Evolutionary conservation across 148 eudicot genomes (phyloP).

Genomic region (Bassia scoparia): DNA sequence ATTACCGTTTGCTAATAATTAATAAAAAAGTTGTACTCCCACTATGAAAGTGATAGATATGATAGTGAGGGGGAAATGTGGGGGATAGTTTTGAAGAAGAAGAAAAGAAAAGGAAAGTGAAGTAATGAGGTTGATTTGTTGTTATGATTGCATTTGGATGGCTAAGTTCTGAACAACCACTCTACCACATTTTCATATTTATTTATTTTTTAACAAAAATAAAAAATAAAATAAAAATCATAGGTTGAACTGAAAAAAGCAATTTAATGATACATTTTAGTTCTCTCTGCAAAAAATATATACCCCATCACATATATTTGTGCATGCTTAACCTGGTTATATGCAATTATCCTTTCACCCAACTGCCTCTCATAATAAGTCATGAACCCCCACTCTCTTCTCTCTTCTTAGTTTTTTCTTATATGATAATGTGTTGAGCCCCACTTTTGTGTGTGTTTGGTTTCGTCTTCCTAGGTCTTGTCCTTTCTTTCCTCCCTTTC

Average conservation of each 20-base stretch:
- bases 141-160: constrained; percentile 14
- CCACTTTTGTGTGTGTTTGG: constrained; percentile 13
- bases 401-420: constrained; percentile 13
- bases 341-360: constrained; percentile 33
- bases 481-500: constrained; percentile 25
- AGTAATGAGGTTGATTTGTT: constrained; percentile 22
- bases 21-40: background rate
- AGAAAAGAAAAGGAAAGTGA: constrained; percentile 2
- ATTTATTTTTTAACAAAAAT: no score
- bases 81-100: background rate
- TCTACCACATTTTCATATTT: background rate
- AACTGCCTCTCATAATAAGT: constrained; percentile 14
- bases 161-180: constrained; percentile 17
- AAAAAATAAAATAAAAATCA: background rate
- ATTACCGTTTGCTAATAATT: constrained; percentile 10
- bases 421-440: constrained; percentile 16
- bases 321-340: constrained; percentile 27
- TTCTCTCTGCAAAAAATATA: constrained; percentile 25
- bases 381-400: background rate
- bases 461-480: constrained; percentile 29
- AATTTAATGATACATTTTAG: constrained; percentile 35
- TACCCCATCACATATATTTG: constrained; percentile 10
- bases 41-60: constrained; percentile 8
- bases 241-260: constrained; percentile 33
- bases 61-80: background rate